These are phyloP conservation scores for Hebeloma cylindrosporum DNA, from an alignment of 768 basidiomycete genomes.

Conservation along the genomic window DNA sequence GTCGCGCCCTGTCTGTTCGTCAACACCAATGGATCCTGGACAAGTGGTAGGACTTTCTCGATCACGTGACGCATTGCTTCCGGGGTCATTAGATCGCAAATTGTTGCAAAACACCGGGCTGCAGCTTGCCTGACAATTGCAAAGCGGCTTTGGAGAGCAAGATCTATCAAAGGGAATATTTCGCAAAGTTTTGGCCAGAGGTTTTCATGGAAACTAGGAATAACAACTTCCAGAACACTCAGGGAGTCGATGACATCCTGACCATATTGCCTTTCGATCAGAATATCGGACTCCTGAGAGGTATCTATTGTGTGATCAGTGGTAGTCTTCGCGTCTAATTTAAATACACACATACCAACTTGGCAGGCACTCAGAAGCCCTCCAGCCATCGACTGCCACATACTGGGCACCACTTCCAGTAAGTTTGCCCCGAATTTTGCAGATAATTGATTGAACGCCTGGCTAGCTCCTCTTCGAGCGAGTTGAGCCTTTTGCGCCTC, in stretches of 20 bases:
- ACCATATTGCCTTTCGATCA: conserved; percentile 72
- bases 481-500: conserved; percentile 66
- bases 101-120: conserved; percentile 81
- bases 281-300: conserved; percentile 55
- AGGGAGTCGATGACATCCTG: conserved; percentile 93
- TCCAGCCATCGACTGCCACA: conserved; percentile 92
- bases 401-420: conserved; percentile 80
- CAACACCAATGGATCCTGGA: conserved; percentile 75
- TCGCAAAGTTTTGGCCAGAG: conserved; percentile 69
- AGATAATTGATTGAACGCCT: conserved; percentile 81
- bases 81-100: conserved; percentile 83
- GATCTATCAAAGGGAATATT: conserved; percentile 73
- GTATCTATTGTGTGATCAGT: conserved; percentile 41
- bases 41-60: conserved; percentile 74
- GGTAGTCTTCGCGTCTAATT: background rate
- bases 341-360: conserved; percentile 52
- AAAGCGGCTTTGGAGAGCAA: conserved; percentile 81
- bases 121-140: conserved; percentile 89
- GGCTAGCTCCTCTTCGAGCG: conserved; percentile 80
- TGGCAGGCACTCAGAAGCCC: conserved; percentile 69
- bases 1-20: conserved; percentile 85
- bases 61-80: conserved; percentile 91
- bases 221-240: conserved; percentile 83
- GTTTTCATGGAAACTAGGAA: conserved; percentile 68
- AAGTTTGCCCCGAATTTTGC: conserved; percentile 69